Evolutionary conservation across 2,329 filamentous ascomycete species (phyloP).

Genomic region (Ilyonectria sp.): DNA sequence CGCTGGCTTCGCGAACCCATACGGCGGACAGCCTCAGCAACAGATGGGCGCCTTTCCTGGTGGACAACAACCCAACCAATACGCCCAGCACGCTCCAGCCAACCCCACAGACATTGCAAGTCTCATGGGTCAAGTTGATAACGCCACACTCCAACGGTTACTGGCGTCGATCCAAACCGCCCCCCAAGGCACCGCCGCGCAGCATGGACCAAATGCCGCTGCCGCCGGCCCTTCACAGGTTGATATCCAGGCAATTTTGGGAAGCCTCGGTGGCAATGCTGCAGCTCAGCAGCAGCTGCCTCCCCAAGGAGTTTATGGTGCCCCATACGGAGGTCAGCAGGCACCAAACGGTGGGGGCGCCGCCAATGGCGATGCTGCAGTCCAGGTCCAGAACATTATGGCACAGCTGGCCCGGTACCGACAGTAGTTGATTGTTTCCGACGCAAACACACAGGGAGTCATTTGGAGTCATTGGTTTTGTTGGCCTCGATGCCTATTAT

Average conservation of each 20-base stretch:
- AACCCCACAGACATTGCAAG: slow-evolving; percentile 70
- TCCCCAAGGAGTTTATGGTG: slow-evolving; percentile 48
- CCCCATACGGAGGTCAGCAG: slow-evolving; percentile 50
- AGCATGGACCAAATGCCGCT: slow-evolving; percentile 39
- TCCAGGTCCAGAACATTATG: slow-evolving; percentile 81
- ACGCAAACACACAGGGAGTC: slow-evolving; percentile 5
- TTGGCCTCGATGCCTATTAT: slow-evolving; percentile 33
- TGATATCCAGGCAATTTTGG: slow-evolving; percentile 64
- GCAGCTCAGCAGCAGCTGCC: slow-evolving; percentile 42
- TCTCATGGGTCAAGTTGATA: slow-evolving; percentile 78
- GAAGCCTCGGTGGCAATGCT: slow-evolving; percentile 54
- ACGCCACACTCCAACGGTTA: slow-evolving; percentile 78
- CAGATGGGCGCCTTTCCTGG: slow-evolving; percentile 48
- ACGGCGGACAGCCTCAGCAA: slow-evolving; percentile 49
- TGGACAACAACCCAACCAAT: slow-evolving; percentile 49
- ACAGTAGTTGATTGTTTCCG: slow-evolving; percentile 56
- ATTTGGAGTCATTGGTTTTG: slow-evolving; percentile 11
- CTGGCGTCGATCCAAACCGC: slow-evolving; percentile 70
- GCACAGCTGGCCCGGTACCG: slow-evolving; percentile 78
- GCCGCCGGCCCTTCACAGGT: slow-evolving; percentile 51
- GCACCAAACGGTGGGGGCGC: slow-evolving; percentile 48
- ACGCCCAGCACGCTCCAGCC: slow-evolving; percentile 52
- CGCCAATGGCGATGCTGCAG: slow-evolving; percentile 56
- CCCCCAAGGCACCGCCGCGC: slow-evolving; percentile 37
- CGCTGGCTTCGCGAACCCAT: slow-evolving; percentile 50